These are phyloP conservation scores for Podaxis carcinomalis DNA, from an alignment of 768 basidiomycete species.

Conservation along the genomic window DNA sequence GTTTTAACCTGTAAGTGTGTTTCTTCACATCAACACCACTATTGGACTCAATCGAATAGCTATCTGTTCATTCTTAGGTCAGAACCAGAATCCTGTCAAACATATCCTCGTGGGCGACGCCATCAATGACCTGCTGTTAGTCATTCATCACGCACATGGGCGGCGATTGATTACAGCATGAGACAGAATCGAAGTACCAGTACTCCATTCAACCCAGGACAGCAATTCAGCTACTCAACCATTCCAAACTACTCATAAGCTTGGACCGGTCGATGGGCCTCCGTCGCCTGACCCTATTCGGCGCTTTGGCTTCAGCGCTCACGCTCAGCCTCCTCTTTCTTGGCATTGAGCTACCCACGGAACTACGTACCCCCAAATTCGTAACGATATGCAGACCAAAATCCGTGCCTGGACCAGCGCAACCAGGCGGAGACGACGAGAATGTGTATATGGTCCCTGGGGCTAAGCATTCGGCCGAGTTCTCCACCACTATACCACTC, in stretches of 20 bases:
- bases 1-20: too few relatives aligned
- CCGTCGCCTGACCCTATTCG: background rate
- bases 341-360: slow-evolving; percentile 2
- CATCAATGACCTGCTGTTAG: background rate
- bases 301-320: background rate
- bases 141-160: background rate
- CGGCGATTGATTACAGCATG: background rate
- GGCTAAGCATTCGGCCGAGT: background rate
- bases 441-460: background rate
- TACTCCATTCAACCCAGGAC: background rate
- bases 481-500: background rate
- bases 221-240: background rate
- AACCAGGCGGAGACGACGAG: background rate
- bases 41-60: too few relatives aligned
- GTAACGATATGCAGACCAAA: background rate
- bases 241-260: background rate
- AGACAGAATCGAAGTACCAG: background rate
- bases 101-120: background rate
- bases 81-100: background rate
- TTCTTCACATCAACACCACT: too few relatives aligned
- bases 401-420: background rate
- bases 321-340: background rate
- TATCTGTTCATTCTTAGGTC: too few relatives aligned
- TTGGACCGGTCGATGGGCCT: background rate
- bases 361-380: background rate